phyloP scores from a whole-genome alignment of 306 rosid genomes.

The Luffa acutangula region DNA sequence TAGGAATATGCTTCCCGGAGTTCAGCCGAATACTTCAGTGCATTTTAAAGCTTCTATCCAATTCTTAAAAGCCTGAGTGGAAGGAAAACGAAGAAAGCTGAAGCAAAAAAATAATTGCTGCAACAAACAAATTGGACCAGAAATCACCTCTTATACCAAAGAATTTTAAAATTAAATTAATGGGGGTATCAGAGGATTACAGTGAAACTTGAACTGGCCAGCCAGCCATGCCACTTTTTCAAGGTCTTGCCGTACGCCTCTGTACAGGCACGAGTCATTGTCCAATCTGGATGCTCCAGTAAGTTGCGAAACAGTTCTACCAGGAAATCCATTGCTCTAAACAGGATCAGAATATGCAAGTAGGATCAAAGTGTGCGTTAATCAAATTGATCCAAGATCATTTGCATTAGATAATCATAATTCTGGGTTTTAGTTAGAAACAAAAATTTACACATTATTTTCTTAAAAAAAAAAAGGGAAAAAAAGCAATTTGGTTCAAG shows the following conservation, averaged over 20 bases:
- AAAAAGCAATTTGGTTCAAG: not conserved
- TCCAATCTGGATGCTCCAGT: conserved; percentile 71
- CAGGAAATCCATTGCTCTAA: conserved; percentile 99
- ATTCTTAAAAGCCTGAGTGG: not conserved
- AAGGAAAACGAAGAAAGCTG: not conserved
- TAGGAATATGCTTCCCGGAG: not conserved
- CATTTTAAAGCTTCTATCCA: not conserved
- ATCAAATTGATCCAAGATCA: not conserved
- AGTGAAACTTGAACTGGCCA: conserved; percentile 86
- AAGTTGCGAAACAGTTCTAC: conserved; percentile 75
- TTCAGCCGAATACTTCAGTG: not conserved
- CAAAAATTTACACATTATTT: not conserved
- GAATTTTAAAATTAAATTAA: conserved; percentile 8
- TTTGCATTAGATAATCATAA: not conserved
- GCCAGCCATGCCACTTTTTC: conserved; percentile 97
- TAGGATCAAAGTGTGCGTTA: not conserved
- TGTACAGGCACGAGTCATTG: conserved; percentile 86
- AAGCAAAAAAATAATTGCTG: not conserved
- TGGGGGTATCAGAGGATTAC: conserved; percentile 40
- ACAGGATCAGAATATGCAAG: conserved; percentile 6
- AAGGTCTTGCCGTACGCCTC: conserved; percentile 84
- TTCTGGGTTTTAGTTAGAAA: not conserved
- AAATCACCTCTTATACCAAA: not conserved
- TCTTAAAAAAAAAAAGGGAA: not conserved
- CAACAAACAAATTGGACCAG: not conserved